Base-by-base conservation (phyloP, 208 protist genomes). In the Strigomonas oncopelti region DNA sequence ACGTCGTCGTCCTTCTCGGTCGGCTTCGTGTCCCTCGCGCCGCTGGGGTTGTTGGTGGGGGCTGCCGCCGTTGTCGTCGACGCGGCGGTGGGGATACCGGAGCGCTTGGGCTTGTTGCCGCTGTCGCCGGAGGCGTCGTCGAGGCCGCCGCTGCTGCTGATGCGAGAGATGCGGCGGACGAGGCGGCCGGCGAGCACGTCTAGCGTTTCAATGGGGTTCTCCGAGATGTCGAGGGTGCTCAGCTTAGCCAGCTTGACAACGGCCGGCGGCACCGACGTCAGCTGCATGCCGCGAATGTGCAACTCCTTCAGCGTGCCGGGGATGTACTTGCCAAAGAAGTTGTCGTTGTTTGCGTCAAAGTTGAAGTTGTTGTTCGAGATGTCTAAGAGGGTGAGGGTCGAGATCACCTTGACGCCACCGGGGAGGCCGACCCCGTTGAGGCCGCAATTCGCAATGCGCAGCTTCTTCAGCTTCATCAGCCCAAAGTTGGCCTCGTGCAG, bases 151-250 rank as follows among this genome's bases (percentile, higher is more conserved):
- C 42, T 46, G 46, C 51, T 64, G 27, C 48, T n/a, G 45, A 62
- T 20, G 53, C 53, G 65, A 56, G 76, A 79, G 53, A 87, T 34
- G 32, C 85, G 81, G 45, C 76, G 77, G 51, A 93, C 75, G 0
- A 93, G 64, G 25, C 90, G 84, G 2, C 90, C 90, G 5, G 90
- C 90, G 36, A 95, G 74, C 14, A 95, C 90, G 61, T 92, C 87
- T 8, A 95, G 71, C 34, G 90, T 92, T 65, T 90, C 81, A 29
- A 95, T 81, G 0, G 90, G 76, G 74, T 95, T 95, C 58, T 87
- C 66, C 0, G 87, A 75, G 22, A 95, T 75, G 67, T 95, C 90
- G 29, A 95, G 73, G 20, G 62, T 79, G 56, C 71, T 69, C 9
- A 92, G 68, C 28, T 85, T 76, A 38, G 72, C 74, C 24, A 95